These are phyloP conservation scores for Trichoderma koningiopsis DNA, from an alignment of 2,329 filamentous ascomycete genomes.

Conservation along the genomic window DNA sequence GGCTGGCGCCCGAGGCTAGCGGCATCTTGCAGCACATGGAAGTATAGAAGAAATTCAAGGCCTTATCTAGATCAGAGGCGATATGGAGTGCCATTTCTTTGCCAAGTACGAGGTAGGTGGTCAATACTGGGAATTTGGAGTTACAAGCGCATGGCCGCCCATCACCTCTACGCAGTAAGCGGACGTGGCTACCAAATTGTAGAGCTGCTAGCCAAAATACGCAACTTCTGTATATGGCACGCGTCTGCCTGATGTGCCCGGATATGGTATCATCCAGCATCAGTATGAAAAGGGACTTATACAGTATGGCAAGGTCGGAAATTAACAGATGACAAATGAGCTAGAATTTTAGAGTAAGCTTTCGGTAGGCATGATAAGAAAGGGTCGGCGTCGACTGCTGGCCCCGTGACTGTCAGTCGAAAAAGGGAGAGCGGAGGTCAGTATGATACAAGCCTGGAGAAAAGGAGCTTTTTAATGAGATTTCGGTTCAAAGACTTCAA, in stretches of 20 bases:
- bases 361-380: not conserved
- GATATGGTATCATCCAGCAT: not conserved
- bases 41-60: not conserved
- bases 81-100: not conserved
- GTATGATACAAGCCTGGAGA: not conserved
- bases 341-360: not conserved
- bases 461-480: conserved; percentile 2
- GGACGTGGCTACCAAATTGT: not conserved
- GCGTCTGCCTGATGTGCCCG: not conserved
- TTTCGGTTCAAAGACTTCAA: not conserved
- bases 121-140: not conserved
- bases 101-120: too few species aligned
- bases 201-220: not conserved
- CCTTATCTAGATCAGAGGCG: not conserved
- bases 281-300: not conserved
- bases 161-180: not conserved
- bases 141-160: too few species aligned
- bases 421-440: conserved; percentile 1
- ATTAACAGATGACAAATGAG: conserved; percentile 1
- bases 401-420: not conserved
- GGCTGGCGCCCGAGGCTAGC: conserved; percentile 19
- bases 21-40: conserved; percentile 20
- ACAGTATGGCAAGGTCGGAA: not conserved
- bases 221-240: not conserved
- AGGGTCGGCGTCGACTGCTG: not conserved